A percentile compares a stretch with the other conserved stretches of the same genome.
Evolutionary conservation across 108 stramenopile species (phyloP).

Genomic region (Chaetoceros muelleri): DNA sequence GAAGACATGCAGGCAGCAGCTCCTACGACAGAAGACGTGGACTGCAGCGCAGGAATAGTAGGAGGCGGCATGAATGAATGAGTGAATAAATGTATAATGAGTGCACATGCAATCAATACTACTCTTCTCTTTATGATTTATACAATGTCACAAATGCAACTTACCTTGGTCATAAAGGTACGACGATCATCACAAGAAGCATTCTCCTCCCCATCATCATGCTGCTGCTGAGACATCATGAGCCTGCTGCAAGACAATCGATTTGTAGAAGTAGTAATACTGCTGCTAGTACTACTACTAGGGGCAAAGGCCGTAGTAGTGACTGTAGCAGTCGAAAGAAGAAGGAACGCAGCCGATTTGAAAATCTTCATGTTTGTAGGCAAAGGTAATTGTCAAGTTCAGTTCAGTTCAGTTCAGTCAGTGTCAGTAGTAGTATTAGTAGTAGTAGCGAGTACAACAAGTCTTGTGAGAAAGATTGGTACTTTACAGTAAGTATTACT

Average conservation of each 20-base stretch:
- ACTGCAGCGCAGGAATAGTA: background rate
- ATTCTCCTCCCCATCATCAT: too few relatives aligned
- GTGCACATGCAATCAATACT: too few relatives aligned
- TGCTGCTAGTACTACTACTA: background rate
- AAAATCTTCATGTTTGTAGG: background rate
- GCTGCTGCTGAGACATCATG: background rate
- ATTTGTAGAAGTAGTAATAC: background rate
- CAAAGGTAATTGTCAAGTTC: too few relatives aligned
- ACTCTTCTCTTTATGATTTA: too few relatives aligned
- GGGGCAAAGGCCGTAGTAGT: background rate
- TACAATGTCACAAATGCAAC: slow-evolving; percentile 1
- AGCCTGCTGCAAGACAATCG: too few relatives aligned
- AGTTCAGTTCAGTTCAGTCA: too few relatives aligned
- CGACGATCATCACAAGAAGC: slow-evolving; percentile 36
- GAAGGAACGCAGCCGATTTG: background rate
- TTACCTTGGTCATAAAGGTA: slow-evolving; percentile 51
- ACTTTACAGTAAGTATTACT: too few relatives aligned
- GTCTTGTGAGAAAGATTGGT: too few relatives aligned
- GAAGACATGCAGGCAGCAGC: slow-evolving; percentile 34
- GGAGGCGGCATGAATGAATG: background rate
- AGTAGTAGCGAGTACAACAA: too few relatives aligned
- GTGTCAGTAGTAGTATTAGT: too few relatives aligned
- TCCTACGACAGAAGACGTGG: slow-evolving; percentile 12
- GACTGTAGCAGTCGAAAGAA: background rate
- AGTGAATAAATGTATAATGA: too few relatives aligned